Conservation (phyloP, 129 eudicot genomes). For the Centrapalus pauciflorus region DNA sequence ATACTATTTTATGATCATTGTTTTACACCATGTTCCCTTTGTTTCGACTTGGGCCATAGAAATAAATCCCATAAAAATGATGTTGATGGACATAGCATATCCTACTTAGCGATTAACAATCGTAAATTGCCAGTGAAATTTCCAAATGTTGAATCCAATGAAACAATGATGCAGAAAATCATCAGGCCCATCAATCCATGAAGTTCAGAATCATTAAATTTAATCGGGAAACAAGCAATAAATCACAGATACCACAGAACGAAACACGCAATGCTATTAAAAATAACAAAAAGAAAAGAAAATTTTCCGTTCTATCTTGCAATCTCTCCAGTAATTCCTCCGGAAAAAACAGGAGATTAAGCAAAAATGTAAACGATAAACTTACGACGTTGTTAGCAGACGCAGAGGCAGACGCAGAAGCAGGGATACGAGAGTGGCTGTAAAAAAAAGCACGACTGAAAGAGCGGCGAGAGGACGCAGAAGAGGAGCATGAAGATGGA, state of each 20-base stretch:
- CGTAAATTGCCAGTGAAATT: neutral
- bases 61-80: neutral
- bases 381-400: conserved; percentile 45
- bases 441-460: conserved; percentile 12
- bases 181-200: neutral
- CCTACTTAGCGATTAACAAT: neutral
- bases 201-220: neutral
- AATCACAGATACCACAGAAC: neutral
- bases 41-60: too few species aligned
- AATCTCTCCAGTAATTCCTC: neutral
- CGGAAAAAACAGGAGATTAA: neutral
- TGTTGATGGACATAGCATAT: neutral
- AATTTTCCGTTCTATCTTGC: neutral
- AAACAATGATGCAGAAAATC: neutral
- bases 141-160: neutral
- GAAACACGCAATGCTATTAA: neutral
- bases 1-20: too few species aligned
- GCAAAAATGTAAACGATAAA: neutral
- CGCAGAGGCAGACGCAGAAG: conserved; percentile 9
- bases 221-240: neutral
- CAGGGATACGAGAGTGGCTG: conserved; percentile 11
- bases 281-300: neutral
- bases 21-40: too few species aligned
- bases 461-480: conserved; percentile 30
- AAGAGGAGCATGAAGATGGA: conserved; percentile 36